phyloP scores from a whole-genome alignment of 345 rosid genomes.

The Salix udensis region DNA sequence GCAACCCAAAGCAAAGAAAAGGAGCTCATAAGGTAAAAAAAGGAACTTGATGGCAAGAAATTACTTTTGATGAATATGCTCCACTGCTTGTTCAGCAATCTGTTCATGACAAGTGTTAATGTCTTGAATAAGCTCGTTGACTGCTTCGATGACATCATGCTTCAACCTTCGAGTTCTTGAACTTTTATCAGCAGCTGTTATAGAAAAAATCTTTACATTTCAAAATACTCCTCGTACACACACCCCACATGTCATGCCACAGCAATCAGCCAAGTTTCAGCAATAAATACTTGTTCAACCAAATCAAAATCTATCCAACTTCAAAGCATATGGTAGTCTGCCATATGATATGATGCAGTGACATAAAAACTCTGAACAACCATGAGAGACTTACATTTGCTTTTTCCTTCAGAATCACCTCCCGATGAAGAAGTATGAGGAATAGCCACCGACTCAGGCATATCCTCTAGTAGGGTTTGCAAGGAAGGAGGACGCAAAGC shows the following conservation, averaged over 20 bases:
- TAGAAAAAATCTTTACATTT: constrained; percentile 24
- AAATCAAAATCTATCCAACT: neutral
- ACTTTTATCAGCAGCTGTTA: constrained; percentile 89
- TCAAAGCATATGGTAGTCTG: neutral
- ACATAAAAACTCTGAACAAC: neutral
- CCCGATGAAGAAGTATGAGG: constrained; percentile 85
- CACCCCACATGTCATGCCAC: neutral
- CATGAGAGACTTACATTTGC: constrained; percentile 54
- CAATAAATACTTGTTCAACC: neutral
- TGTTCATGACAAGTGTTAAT: constrained; percentile 88
- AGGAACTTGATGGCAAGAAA: constrained; percentile 9
- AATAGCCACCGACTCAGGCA: constrained; percentile 60
- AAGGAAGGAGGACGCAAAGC: constrained; percentile 89
- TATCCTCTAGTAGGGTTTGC: constrained; percentile 82
- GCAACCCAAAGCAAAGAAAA: neutral
- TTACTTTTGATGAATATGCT: constrained; percentile 99
- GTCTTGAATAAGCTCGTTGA: constrained; percentile 88
- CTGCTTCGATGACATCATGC: constrained; percentile 96
- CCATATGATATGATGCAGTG: neutral
- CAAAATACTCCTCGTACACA: neutral
- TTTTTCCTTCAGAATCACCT: constrained; percentile 97
- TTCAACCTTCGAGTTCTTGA: constrained; percentile 80
- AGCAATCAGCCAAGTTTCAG: neutral
- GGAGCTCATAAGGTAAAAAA: neutral
- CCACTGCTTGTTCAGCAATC: constrained; percentile 98